A percentile compares a stretch with the other conserved stretches of the same genome.
These are phyloP conservation scores for Aspergillus sparsus DNA, from an alignment of 495 filamentous ascomycete species.

Conservation along the genomic window DNA sequence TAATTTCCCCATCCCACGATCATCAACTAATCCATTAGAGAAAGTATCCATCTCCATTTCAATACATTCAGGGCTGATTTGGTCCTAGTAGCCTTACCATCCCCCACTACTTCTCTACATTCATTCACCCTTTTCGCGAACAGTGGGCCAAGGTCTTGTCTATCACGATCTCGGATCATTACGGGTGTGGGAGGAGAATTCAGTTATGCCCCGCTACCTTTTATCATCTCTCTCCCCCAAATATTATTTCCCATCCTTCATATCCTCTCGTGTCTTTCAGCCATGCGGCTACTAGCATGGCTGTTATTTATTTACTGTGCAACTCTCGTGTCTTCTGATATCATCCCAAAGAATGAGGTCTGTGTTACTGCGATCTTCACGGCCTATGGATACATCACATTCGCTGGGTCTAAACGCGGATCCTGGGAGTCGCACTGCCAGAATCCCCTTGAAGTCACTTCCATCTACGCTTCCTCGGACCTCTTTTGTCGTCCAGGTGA, in stretches of 20 bases:
- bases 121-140: not conserved
- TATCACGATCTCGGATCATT: not conserved
- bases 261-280: not conserved
- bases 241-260: not conserved
- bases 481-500: constrained; percentile 36
- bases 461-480: constrained; percentile 42
- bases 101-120: not conserved
- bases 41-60: not conserved
- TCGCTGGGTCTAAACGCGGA: constrained; percentile 28
- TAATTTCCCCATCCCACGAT: not conserved
- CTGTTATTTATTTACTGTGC: not conserved
- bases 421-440: constrained; percentile 38
- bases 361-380: constrained; percentile 42
- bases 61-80: not conserved
- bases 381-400: constrained; percentile 41
- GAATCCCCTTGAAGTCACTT: constrained; percentile 37
- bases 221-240: not conserved
- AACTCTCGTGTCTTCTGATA: not conserved
- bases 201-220: constrained; percentile 11
- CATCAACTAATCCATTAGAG: not conserved
- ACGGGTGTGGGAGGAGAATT: not conserved
- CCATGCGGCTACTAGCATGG: constrained; percentile 2
- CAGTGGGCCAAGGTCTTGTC: constrained; percentile 1
- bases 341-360: constrained; percentile 32
- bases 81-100: not conserved